Evolutionary conservation across 2,329 filamentous ascomycete genomes (phyloP).

Genomic region (Paramyrothecium roridum): DNA sequence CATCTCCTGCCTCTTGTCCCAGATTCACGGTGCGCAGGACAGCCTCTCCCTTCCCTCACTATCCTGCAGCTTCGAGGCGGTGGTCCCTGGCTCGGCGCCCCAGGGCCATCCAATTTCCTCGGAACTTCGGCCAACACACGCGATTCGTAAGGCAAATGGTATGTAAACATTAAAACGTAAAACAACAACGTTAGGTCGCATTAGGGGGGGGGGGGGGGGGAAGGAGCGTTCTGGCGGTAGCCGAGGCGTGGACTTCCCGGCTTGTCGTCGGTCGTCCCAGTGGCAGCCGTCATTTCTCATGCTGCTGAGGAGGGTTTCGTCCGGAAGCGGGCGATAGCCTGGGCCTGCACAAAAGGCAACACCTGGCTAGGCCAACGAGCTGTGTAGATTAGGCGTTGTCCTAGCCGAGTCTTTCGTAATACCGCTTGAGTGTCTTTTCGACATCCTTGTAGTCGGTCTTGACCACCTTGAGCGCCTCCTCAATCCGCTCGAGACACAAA

Average conservation of each 20-base stretch:
- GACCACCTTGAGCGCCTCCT: conserved; percentile 65
- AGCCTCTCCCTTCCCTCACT: too few relatives aligned
- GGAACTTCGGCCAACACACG: background rate
- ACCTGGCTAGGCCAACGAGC: background rate
- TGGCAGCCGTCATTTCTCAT: conserved; percentile 30
- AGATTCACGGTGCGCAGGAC: too few relatives aligned
- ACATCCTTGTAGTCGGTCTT: conserved; percentile 76
- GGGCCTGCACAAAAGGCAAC: background rate
- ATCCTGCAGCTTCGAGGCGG: too few relatives aligned
- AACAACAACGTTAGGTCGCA: too few relatives aligned
- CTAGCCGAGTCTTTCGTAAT: conserved; percentile 42
- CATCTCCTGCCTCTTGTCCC: too few relatives aligned
- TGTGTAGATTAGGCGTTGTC: conserved; percentile 11
- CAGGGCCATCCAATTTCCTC: background rate
- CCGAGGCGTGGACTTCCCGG: background rate
- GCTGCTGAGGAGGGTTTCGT: conserved; percentile 10
- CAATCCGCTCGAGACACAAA: conserved; percentile 67
- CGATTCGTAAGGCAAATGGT: background rate
- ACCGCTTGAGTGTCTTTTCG: conserved; percentile 66
- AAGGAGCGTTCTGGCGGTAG: background rate
- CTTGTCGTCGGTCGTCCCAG: background rate
- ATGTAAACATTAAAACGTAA: background rate
- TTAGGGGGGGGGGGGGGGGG: background rate
- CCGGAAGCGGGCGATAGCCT: conserved; percentile 8
- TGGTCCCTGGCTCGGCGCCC: too few relatives aligned